Evolutionary conservation across 495 filamentous ascomycete species (phyloP).

Genomic region (Aspergillus panamensis): DNA sequence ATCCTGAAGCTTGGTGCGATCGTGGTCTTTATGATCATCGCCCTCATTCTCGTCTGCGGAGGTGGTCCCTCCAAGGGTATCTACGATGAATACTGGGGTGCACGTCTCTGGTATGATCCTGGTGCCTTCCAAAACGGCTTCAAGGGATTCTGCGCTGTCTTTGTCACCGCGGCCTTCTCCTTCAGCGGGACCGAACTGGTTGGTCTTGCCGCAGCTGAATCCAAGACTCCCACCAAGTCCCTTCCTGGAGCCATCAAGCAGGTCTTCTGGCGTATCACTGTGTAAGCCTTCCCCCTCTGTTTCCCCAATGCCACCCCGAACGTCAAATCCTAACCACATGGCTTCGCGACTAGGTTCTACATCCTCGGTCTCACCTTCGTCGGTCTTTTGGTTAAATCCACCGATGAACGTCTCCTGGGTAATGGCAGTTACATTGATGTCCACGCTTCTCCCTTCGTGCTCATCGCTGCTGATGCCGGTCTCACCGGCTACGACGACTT

Average conservation of each 20-base stretch:
- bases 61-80: slow-evolving; percentile 49
- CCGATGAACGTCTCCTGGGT: slow-evolving; percentile 44
- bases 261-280: slow-evolving; percentile 71
- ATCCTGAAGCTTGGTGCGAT: slow-evolving; percentile 55
- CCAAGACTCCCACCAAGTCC: slow-evolving; percentile 59
- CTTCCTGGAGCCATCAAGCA: slow-evolving; percentile 68
- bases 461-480: slow-evolving; percentile 57
- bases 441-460: slow-evolving; percentile 61
- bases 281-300: slow-evolving; percentile 17
- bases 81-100: slow-evolving; percentile 52
- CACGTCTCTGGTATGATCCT: slow-evolving; percentile 61
- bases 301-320: background rate
- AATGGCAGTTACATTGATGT: slow-evolving; percentile 49
- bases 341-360: slow-evolving; percentile 51
- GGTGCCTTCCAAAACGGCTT: slow-evolving; percentile 66
- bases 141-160: slow-evolving; percentile 67
- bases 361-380: slow-evolving; percentile 70
- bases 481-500: slow-evolving; percentile 65
- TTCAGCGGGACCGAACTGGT: slow-evolving; percentile 71
- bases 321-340: background rate
- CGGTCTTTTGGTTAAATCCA: slow-evolving; percentile 63
- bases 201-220: slow-evolving; percentile 70
- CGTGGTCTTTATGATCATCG: slow-evolving; percentile 67
- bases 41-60: slow-evolving; percentile 65
- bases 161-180: slow-evolving; percentile 71